Evolutionary conservation across 2,329 filamentous ascomycete genomes (phyloP), one percentile per base, ranked within the genome.

Genomic region (Aureobasidium sp.): DNA sequence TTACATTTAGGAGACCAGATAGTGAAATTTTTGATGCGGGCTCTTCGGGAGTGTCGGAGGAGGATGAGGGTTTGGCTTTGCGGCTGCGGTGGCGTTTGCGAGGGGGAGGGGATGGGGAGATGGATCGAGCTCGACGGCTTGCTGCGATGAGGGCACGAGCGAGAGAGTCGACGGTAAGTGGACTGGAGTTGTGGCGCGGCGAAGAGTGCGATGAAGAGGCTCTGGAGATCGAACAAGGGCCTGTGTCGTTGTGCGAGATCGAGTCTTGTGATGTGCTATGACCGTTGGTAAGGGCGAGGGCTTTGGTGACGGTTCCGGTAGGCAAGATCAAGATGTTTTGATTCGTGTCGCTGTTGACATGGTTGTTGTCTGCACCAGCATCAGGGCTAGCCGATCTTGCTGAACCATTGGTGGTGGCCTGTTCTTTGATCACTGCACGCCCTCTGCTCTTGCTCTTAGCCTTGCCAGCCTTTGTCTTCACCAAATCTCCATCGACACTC

Each of bases 1-100:
- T 90, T 62, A 88, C 87, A 72, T 95, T 95, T 57, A 95, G 81
- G 1, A 95, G 80, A 0, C 89, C 89, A 0, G 88, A 90, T 2
- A 94, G 80, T 0, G 88, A 89, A 48, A 94, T 90, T n/a, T 81
- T 74, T 15, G 33, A 56, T 27, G 27, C 22, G 14, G 27, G 59
- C 27, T 56, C 50, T 7, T 66, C 62, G 42, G 60, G 29, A 68
- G 70, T 48, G 54, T 39, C 11, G 11, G 53, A 24, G 15, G 56
- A 22, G 31, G 22, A n/a, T 2, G 35, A 17, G 9, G 40, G 6
- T 2, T 40, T 42, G 48, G 17, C 2, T 14, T 52, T 52, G n/a
- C 48, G 58, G 14, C 9, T 37, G 19, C 37, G 39, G n/a, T 8
- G 37, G 22, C 31, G 50, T 42, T 45, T 42, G 40, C n/a, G 40